Conservation (phyloP, 176 grass and related monocot genomes). For the Lolium perenne region DNA sequence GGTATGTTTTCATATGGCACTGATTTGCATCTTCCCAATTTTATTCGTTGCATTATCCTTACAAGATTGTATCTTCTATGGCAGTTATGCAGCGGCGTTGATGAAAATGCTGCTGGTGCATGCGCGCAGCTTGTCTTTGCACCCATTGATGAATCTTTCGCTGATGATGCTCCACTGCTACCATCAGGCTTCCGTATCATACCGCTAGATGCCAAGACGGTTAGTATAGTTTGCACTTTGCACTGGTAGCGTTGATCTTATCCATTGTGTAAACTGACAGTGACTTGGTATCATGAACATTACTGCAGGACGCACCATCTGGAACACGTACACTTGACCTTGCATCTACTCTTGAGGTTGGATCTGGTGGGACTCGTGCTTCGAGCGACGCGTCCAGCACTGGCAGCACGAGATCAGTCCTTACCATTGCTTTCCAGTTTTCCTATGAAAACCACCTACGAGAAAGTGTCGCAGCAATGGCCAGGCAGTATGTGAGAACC, state of each 20-base stretch:
- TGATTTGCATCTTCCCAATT: background rate
- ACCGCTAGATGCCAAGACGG: slow-evolving; percentile 85
- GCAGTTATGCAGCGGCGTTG: slow-evolving; percentile 90
- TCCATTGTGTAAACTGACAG: slow-evolving; percentile 8
- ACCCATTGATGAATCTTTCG: slow-evolving; percentile 97
- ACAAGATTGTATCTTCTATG: slow-evolving; percentile 10
- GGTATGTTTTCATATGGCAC: slow-evolving; percentile 44
- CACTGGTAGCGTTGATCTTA: background rate
- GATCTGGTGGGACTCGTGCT: slow-evolving; percentile 68
- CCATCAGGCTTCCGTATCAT: slow-evolving; percentile 93
- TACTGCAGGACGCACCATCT: slow-evolving; percentile 63
- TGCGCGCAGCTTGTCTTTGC: slow-evolving; percentile 98
- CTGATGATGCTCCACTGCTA: slow-evolving; percentile 87
- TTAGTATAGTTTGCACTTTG: slow-evolving; percentile 44
- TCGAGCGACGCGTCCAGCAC: slow-evolving; percentile 60
- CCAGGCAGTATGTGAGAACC: slow-evolving; percentile 87
- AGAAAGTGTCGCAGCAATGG: slow-evolving; percentile 89
- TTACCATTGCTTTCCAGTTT: slow-evolving; percentile 98
- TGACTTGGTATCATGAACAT: background rate
- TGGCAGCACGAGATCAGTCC: slow-evolving; percentile 72
- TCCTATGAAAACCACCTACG: slow-evolving; percentile 92
- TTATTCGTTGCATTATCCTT: slow-evolving; percentile 14
- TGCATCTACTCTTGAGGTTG: slow-evolving; percentile 92
- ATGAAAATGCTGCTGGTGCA: slow-evolving; percentile 83
- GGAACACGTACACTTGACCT: slow-evolving; percentile 87